Percentiles rank a stretch among this genome's conserved stretches.
These are phyloP conservation scores for Elongisporangium prolatum DNA, from an alignment of 352 stramenopile genomes.

Conservation along the genomic window DNA sequence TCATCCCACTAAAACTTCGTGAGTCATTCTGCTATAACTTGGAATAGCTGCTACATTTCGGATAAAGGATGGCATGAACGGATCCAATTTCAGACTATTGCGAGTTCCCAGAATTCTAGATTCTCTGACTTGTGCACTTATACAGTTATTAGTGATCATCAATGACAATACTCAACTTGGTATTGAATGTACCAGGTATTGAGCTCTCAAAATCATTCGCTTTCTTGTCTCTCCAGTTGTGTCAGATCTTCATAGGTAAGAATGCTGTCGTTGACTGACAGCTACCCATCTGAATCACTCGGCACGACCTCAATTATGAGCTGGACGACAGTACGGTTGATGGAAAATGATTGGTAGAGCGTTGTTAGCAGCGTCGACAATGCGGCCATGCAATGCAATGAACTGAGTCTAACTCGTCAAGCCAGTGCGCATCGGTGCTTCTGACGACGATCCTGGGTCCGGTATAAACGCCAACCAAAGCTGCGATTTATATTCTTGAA, in stretches of 20 bases:
- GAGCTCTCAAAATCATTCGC: not conserved
- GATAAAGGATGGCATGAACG: too few relatives aligned
- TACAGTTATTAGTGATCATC: too few relatives aligned
- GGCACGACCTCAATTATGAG: conserved; percentile 11
- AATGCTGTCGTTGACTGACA: not conserved
- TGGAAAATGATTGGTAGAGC: conserved; percentile 94
- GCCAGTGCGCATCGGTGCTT: conserved; percentile 86
- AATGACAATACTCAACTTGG: too few relatives aligned
- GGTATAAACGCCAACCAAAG: conserved; percentile 87
- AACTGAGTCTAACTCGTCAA: conserved; percentile 44
- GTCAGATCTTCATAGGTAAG: not conserved
- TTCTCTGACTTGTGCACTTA: too few relatives aligned
- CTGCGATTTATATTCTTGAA: conserved; percentile 95
- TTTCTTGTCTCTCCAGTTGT: not conserved
- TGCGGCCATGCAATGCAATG: conserved; percentile 95
- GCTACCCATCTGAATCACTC: not conserved
- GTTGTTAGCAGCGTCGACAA: conserved; percentile 92
- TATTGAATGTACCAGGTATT: not conserved
- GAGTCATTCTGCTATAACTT: too few relatives aligned
- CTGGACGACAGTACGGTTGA: conserved; percentile 94
- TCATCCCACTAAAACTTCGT: too few relatives aligned
- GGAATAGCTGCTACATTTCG: too few relatives aligned
- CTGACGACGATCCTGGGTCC: conserved; percentile 87
- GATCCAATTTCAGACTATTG: too few relatives aligned
- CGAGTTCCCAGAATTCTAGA: too few relatives aligned